A percentile compares a stretch with the other conserved stretches of the same genome.
phyloP scores from a whole-genome alignment of 169 alveolate species.

The Plasmodium cynomolgi region DNA sequence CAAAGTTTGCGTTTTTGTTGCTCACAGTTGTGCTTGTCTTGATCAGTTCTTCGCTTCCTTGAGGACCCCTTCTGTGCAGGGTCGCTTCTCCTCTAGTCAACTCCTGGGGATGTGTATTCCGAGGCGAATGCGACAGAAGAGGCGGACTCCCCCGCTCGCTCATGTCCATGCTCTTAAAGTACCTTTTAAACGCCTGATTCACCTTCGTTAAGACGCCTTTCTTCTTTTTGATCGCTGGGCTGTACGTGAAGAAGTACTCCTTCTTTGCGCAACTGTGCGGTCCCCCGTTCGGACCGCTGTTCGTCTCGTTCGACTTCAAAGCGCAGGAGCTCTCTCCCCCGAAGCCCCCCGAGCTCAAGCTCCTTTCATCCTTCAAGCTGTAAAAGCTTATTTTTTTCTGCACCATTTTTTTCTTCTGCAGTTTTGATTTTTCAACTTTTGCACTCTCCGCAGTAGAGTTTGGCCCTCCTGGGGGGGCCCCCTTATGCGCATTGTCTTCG shows the following conservation, averaged over 20 bases:
- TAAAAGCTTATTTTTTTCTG: conserved; percentile 44
- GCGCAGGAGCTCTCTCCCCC: conserved; percentile 15
- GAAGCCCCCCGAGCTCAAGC: neutral
- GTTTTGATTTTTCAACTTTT: neutral
- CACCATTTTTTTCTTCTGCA: conserved; percentile 5
- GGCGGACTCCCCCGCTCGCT: neutral
- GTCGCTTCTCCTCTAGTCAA: neutral
- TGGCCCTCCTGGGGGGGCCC: neutral
- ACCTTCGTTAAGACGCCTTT: conserved; percentile 24
- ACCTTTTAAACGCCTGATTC: conserved; percentile 3
- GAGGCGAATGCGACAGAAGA: neutral
- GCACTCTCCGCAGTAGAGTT: neutral
- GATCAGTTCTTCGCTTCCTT: neutral
- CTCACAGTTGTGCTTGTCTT: conserved; percentile 2
- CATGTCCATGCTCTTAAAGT: conserved; percentile 22
- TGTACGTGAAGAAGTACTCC: conserved; percentile 3
- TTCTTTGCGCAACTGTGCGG: neutral
- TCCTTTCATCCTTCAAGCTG: conserved; percentile 39
- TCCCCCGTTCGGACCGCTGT: neutral
- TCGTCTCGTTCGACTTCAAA: conserved; percentile 21
- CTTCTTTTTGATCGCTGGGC: conserved; percentile 36
- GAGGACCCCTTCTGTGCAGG: neutral
- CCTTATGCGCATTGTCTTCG: neutral
- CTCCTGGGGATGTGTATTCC: neutral
- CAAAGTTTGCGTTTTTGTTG: conserved; percentile 29